Base-by-base conservation (phyloP, 225 moss, liverwort and hornwort genomes). In the Marchantia paleacea region DNA sequence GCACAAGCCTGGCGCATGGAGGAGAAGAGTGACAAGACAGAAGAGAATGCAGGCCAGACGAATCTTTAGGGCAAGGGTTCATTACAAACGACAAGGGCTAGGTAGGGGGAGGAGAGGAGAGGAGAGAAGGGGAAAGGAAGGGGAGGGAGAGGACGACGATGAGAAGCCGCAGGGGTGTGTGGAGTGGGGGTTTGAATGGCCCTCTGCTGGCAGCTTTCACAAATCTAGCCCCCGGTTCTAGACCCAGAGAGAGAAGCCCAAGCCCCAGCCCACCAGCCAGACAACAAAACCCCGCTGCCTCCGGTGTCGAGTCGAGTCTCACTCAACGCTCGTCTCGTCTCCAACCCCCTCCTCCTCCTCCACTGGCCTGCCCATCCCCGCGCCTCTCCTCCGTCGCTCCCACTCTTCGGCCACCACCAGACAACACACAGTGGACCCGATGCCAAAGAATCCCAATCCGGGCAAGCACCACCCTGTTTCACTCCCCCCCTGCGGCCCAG, bases 61-160 rank as follows among this genome's bases (percentile, higher is more conserved):
- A 61, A 61, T 76, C 76, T 61, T 76, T 76, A 76, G 74, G 74
- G 54, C 61, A 60, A 76, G 39, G 20, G 61, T 49, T 62, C 74
- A 26, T 18, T 76, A 76, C 52, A 60, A 39, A 60, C 76, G 76
- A 76, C 76, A 76, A 76, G 39, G 39, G 12, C 39, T 60, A 30
- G 76, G 11, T 51, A 68, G 68, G 26, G 49, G 31, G n/a, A 54
- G 50, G 73, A 73, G 52, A 55, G n/a, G 6, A 5, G 14, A 12
- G 52, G 26, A 8, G 76, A 76, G 58, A 76, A 76, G 39, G 20
- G 12, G 5, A 76, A 18, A 60, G 20, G 22, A 68, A 24, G 11
- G 49, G 16, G 26, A 54, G 50, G 73, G 54, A 73, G 26, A 26
- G 12, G 53, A 39, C 39, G 39, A 39, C 39, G 39, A 39, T 39